Evolutionary conservation across 169 alveolate genomes (phyloP).

Genomic region (Eimeria sp.): DNA sequence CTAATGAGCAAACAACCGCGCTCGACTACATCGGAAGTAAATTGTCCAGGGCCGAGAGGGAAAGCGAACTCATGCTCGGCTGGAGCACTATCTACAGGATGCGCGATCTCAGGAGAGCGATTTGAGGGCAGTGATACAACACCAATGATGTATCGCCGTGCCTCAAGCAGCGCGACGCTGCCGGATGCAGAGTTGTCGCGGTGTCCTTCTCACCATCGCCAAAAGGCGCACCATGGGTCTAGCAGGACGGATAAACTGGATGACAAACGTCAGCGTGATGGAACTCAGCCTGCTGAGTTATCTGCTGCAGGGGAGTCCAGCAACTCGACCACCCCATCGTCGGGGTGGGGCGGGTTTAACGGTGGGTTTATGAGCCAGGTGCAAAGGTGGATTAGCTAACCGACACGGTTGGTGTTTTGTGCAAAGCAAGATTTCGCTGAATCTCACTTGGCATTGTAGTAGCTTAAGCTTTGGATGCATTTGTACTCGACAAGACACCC

Average conservation of each 20-base stretch:
- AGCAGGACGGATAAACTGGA: conserved; percentile 14
- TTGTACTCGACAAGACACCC: not conserved
- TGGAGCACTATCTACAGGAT: not conserved
- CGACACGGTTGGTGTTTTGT: not conserved
- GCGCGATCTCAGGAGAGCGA: not conserved
- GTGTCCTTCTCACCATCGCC: conserved; percentile 44
- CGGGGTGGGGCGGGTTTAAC: conserved; percentile 58
- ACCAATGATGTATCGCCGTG: conserved; percentile 22
- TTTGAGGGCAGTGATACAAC: conserved; percentile 22
- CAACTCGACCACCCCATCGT: conserved; percentile 26
- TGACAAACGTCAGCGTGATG: not conserved
- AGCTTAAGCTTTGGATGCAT: not conserved
- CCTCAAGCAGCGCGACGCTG: conserved; percentile 14
- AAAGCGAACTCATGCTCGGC: not conserved
- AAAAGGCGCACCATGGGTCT: conserved; percentile 29
- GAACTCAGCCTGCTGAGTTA: not conserved
- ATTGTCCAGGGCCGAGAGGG: conserved; percentile 18
- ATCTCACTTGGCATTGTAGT: too few relatives aligned
- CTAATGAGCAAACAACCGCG: conserved; percentile 32
- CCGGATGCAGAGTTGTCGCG: conserved; percentile 56
- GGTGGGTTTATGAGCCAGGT: conserved; percentile 63
- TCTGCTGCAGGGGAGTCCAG: conserved; percentile 24
- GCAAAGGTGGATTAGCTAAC: conserved; percentile 67
- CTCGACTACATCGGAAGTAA: conserved; percentile 17
- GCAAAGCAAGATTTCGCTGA: not conserved